These are phyloP conservation scores for Cystobasidium onofrii DNA, from an alignment of 768 basidiomycete species.

Conservation along the genomic window DNA sequence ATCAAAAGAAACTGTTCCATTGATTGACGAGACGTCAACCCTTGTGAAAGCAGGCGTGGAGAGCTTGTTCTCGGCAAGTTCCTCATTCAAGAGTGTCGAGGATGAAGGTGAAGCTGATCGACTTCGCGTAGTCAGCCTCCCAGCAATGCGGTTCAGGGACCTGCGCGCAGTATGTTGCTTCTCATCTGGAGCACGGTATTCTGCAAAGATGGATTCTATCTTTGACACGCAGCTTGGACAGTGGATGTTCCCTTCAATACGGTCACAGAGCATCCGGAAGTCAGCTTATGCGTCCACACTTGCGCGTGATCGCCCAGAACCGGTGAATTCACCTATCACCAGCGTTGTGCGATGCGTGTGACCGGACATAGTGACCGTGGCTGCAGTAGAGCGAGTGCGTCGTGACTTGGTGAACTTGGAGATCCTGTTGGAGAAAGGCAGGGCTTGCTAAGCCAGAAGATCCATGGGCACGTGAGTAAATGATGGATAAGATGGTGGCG, in stretches of 20 bases:
- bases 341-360: conserved; percentile 3
- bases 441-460: no score
- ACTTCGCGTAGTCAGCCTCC: not conserved
- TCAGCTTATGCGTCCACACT: not conserved
- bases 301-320: not conserved
- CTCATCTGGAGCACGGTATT: not conserved
- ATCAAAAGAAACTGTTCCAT: conserved; percentile 25
- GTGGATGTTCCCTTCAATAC: conserved; percentile 17
- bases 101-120: not conserved
- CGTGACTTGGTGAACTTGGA: no score
- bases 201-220: conserved; percentile 21
- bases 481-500: no score
- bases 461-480: no score
- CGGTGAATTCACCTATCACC: conserved; percentile 1
- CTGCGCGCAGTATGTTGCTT: not conserved
- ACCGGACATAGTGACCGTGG: not conserved
- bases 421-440: no score
- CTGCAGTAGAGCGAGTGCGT: no score
- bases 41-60: conserved; percentile 2
- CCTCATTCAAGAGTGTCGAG: not conserved
- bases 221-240: conserved; percentile 31
- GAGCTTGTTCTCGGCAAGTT: not conserved
- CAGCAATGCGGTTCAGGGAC: not conserved
- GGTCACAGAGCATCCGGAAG: not conserved
- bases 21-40: conserved; percentile 14